Evolutionary conservation across 2,329 filamentous ascomycete genomes (phyloP), one percentile per base, ranked within the genome.

Genomic region (Mycogone perniciosa): DNA sequence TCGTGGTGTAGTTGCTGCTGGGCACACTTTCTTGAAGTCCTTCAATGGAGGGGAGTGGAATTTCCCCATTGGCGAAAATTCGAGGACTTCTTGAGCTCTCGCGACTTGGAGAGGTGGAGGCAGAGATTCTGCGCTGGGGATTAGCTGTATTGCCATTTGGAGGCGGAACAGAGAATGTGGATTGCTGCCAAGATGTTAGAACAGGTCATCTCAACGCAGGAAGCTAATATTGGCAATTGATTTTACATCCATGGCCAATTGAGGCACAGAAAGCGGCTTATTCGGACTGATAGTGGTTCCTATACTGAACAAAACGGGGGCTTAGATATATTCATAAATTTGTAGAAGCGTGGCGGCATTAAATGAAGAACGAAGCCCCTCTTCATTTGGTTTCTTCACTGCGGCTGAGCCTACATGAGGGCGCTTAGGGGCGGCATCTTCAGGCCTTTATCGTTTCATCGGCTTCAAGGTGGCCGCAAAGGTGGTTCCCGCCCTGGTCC

Each of bases 21-120:
- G 46, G 10, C 29, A 31, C 13, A n/a, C 35, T 26, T 49, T 13
- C 29, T 6, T 26, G 29, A 7, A 10, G 46, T 3, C 31, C 39
- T 40, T 59, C 57, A 2, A 54, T 55, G 3, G 57, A 58, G 2
- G 51, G 52, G 10, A 58, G 45, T 4, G 57, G 53, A 5, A 55
- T 31, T 8, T 59, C 57, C 31, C 8, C 29, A 13, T 26, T 33
- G 7, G 30, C 42, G 4, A 44, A 31, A 11, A 44, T 34, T 8
- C 42, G 42, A 11, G 42, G 42, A 20, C 26, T 44, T 26, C n/a
- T 31, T 13, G 42, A 44, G 31, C n/a, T 11, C 29, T 44, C 42
- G 26, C 6, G 6, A 42, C 11, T 26, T 26, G 13, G 8, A 42
- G 7, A 10, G 27, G 7, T 42, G 9, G 27, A n/a, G 20, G 40